These are phyloP conservation scores for Peterozyma xylosa DNA, from an alignment of 805 yeast species.

Conservation along the genomic window DNA sequence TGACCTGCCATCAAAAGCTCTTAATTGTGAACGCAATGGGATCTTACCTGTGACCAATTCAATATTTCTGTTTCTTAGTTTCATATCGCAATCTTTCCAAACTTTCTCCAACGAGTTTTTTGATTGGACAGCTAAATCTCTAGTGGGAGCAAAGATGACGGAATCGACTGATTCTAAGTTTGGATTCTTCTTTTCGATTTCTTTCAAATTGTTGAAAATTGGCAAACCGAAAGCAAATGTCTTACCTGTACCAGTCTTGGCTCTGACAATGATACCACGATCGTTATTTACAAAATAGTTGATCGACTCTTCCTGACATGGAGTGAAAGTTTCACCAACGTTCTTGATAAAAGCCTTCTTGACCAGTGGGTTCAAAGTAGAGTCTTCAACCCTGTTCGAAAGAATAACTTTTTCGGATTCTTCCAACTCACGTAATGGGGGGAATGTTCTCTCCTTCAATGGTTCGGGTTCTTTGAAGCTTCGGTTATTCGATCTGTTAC, in stretches of 20 bases:
- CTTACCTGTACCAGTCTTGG: constrained; percentile 95
- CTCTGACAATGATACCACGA: constrained; percentile 72
- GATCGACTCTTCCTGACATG: constrained; percentile 61
- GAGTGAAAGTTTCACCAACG: constrained; percentile 47
- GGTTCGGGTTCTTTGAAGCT: background rate
- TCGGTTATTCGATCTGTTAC: background rate
- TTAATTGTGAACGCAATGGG: constrained; percentile 29
- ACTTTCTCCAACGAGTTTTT: constrained; percentile 53
- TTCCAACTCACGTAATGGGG: constrained; percentile 5
- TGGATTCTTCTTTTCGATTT: constrained; percentile 19
- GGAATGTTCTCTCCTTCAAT: constrained; percentile 3
- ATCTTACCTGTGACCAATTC: constrained; percentile 66
- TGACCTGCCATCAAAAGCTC: constrained; percentile 16
- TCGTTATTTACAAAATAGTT: constrained; percentile 43
- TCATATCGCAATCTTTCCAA: constrained; percentile 15
- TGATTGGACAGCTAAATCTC: constrained; percentile 85
- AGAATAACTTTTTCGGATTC: constrained; percentile 3
- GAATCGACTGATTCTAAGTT: constrained; percentile 38
- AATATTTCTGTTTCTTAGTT: constrained; percentile 21
- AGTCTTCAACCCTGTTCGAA: constrained; percentile 15
- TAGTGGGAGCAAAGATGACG: constrained; percentile 78
- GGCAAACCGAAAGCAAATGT: constrained; percentile 88
- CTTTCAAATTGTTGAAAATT: constrained; percentile 48
- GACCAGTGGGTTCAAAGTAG: constrained; percentile 16
- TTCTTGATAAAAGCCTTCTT: constrained; percentile 23